phyloP scores from a whole-genome alignment of 2,329 filamentous ascomycete genomes.

The Fusarium palustre region DNA sequence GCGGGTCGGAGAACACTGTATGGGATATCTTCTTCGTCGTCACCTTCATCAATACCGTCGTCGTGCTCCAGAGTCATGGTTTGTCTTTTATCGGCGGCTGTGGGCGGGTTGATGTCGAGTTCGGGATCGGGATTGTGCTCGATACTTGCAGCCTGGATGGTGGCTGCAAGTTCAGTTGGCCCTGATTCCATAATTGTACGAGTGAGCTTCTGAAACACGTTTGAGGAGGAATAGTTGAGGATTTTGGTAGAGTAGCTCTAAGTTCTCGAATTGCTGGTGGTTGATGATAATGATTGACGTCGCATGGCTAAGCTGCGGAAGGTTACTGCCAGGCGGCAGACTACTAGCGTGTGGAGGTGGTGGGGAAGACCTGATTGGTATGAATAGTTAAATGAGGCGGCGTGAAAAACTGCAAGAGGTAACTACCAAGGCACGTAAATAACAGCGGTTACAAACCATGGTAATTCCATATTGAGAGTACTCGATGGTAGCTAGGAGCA shows the following conservation, averaged over 20 bases:
- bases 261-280: not conserved
- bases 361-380: constrained; percentile 5
- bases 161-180: constrained; percentile 77
- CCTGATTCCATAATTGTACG: constrained; percentile 64
- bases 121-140: constrained; percentile 75
- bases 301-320: constrained; percentile 25
- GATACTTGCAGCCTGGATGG: constrained; percentile 84
- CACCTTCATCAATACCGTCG: constrained; percentile 56
- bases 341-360: constrained; percentile 11
- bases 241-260: not conserved
- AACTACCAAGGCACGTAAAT: not conserved
- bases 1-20: constrained; percentile 71
- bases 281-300: constrained; percentile 34
- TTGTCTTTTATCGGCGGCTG: constrained; percentile 71
- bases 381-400: not conserved
- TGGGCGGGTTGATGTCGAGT: constrained; percentile 85
- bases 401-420: not conserved
- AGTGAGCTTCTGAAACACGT: not conserved
- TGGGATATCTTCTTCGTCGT: constrained; percentile 71
- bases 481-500: too few species aligned
- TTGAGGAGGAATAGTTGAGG: not conserved
- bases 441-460: not conserved
- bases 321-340: constrained; percentile 50
- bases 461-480: not conserved
- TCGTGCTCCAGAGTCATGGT: constrained; percentile 46